Evolutionary conservation across 1,284 basidiomycete genomes (phyloP).

Genomic region (Laetiporus sulphureus): DNA sequence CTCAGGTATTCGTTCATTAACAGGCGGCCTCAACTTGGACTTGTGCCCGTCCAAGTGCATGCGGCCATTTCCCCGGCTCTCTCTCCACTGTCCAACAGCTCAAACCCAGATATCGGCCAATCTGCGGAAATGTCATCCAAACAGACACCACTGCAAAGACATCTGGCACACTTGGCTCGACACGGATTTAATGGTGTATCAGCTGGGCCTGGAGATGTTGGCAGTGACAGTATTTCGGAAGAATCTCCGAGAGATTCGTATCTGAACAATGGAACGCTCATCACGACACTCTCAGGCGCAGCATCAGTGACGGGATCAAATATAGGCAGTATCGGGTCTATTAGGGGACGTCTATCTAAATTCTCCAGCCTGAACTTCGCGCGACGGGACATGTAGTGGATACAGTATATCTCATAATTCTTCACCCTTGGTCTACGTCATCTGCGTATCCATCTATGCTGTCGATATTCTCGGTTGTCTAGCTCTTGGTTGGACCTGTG

Average conservation of each 20-base stretch:
- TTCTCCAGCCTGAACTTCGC: slow-evolving; percentile 70
- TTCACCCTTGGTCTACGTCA: background rate
- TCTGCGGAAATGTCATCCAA: slow-evolving; percentile 30
- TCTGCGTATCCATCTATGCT: slow-evolving; percentile 5
- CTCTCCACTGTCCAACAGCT: slow-evolving; percentile 29
- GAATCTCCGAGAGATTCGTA: slow-evolving; percentile 67
- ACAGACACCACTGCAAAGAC: slow-evolving; percentile 70
- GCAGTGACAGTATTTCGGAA: slow-evolving; percentile 51
- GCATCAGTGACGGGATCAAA: slow-evolving; percentile 28
- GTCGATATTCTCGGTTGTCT: too few species aligned
- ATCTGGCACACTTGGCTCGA: slow-evolving; percentile 69
- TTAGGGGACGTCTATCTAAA: slow-evolving; percentile 53
- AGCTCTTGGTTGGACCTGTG: too few species aligned
- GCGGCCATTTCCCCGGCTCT: slow-evolving; percentile 28
- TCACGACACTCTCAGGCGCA: slow-evolving; percentile 22
- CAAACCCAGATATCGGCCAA: slow-evolving; percentile 14
- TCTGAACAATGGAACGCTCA: slow-evolving; percentile 39
- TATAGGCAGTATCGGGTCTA: slow-evolving; percentile 32
- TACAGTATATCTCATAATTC: background rate
- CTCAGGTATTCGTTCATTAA: background rate
- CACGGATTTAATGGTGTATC: slow-evolving; percentile 77
- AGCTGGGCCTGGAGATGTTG: slow-evolving; percentile 58
- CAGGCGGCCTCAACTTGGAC: slow-evolving; percentile 15
- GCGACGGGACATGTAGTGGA: slow-evolving; percentile 37
- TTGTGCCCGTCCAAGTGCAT: slow-evolving; percentile 16